A percentile compares a stretch with the other conserved stretches of the same genome.
Evolutionary conservation across 768 basidiomycete genomes (phyloP).

Genomic region (Lentinula lateritia): DNA sequence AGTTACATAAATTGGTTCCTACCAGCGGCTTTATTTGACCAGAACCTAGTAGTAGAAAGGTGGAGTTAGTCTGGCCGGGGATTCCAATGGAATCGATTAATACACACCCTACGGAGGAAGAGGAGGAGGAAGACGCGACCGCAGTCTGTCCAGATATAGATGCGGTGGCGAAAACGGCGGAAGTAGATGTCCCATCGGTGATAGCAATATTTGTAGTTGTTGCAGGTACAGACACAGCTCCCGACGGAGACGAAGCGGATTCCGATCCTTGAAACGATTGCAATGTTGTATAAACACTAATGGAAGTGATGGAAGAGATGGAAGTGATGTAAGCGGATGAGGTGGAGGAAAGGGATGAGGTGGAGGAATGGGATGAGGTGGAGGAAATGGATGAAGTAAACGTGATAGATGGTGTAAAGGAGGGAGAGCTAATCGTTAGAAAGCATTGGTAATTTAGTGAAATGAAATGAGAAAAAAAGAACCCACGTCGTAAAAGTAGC

Average conservation of each 20-base stretch:
- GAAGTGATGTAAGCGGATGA: background rate
- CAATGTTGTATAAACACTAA: background rate
- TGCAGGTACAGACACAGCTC: background rate
- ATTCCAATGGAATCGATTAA: background rate
- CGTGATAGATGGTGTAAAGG: background rate
- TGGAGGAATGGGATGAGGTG: background rate
- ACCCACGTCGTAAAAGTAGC: background rate
- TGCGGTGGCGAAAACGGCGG: background rate
- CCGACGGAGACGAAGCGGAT: background rate
- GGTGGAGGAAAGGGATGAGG: background rate
- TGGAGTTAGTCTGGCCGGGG: background rate
- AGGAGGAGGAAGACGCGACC: background rate
- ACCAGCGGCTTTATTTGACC: conserved; percentile 8
- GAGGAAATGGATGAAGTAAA: background rate
- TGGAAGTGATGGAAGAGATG: background rate
- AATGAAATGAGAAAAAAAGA: background rate
- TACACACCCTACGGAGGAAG: background rate
- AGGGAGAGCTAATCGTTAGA: background rate
- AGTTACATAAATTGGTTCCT: background rate
- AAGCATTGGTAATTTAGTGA: background rate
- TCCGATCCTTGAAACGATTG: background rate
- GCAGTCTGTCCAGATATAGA: background rate
- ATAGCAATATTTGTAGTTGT: background rate
- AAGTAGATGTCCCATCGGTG: background rate
- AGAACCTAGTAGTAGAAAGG: background rate